A percentile compares a stretch with the other conserved stretches of the same genome.
These are phyloP conservation scores for Gamarada debralockiae DNA, from an alignment of 495 filamentous ascomycete genomes.

Conservation along the genomic window DNA sequence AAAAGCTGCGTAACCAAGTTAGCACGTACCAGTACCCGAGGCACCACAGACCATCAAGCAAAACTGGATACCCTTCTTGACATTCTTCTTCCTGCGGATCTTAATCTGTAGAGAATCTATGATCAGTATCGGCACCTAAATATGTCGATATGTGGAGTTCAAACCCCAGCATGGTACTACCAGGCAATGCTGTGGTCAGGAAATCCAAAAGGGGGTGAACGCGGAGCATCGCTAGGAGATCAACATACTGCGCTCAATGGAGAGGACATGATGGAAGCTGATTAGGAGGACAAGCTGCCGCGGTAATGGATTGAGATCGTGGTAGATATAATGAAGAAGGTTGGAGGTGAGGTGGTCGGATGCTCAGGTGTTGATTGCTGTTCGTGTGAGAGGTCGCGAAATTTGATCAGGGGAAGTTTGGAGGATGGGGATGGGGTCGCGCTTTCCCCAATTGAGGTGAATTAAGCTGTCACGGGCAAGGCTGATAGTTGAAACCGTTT, in stretches of 20 bases:
- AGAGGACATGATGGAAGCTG: slow-evolving; percentile 49
- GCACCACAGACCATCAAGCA: slow-evolving; percentile 99
- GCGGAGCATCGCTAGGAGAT: slow-evolving; percentile 1
- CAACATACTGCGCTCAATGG: slow-evolving; percentile 57
- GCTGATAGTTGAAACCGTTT: no score
- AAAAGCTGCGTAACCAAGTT: not conserved
- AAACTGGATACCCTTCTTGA: slow-evolving; percentile 99
- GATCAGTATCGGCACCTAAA: slow-evolving; percentile 18
- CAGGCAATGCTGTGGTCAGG: slow-evolving; percentile 18
- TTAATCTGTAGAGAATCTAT: slow-evolving; percentile 58
- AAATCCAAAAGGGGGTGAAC: slow-evolving; percentile 24
- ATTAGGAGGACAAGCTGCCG: slow-evolving; percentile 2
- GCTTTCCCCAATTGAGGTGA: no score
- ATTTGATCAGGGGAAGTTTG: no score
- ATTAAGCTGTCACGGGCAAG: no score
- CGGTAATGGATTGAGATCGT: slow-evolving; percentile 1
- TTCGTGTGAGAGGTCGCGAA: not conserved
- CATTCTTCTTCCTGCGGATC: slow-evolving; percentile 99
- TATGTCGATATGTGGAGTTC: slow-evolving; percentile 15
- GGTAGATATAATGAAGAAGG: not conserved
- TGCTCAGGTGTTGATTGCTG: no score
- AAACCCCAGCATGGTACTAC: slow-evolving; percentile 27
- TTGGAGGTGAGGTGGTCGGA: no score
- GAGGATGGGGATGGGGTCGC: no score
- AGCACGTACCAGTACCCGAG: slow-evolving; percentile 84